Percentiles rank a stretch among this genome's conserved stretches.
phyloP scores from a whole-genome alignment of 495 filamentous ascomycete species.

The Podospora comata region DNA sequence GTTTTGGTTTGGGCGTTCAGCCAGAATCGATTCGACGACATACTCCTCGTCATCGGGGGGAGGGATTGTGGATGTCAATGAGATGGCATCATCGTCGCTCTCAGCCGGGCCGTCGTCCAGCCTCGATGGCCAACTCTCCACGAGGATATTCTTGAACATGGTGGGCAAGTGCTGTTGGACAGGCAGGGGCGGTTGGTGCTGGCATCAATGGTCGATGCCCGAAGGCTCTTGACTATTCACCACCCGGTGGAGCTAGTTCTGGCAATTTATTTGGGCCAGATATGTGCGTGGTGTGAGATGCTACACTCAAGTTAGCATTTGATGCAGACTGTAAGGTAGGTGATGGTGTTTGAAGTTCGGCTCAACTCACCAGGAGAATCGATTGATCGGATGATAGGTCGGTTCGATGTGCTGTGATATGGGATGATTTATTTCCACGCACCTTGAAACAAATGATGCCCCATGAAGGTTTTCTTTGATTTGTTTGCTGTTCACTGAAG shows the following conservation, averaged over 20 bases:
- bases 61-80: slow-evolving; percentile 56
- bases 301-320: background rate
- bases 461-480: too few species aligned
- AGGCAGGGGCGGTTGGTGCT: background rate
- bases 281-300: background rate
- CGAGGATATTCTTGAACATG: slow-evolving; percentile 7
- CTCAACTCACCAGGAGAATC: background rate
- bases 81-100: slow-evolving; percentile 57
- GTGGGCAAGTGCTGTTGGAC: background rate
- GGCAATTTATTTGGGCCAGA: background rate
- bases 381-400: background rate
- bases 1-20: slow-evolving; percentile 44
- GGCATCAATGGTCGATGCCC: background rate
- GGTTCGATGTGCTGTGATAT: background rate
- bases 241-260: background rate
- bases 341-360: background rate
- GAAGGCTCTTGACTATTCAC: background rate
- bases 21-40: slow-evolving; percentile 49
- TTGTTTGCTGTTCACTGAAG: too few species aligned
- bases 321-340: background rate
- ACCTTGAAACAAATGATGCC: background rate
- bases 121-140: background rate
- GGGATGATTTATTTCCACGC: background rate
- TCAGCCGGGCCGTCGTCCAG: slow-evolving; percentile 10
- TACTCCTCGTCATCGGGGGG: slow-evolving; percentile 41